Percentiles rank a stretch among this genome's conserved stretches.
Conservation (phyloP, 768 basidiomycete species). For the Tricholoma bakamatsutake region DNA sequence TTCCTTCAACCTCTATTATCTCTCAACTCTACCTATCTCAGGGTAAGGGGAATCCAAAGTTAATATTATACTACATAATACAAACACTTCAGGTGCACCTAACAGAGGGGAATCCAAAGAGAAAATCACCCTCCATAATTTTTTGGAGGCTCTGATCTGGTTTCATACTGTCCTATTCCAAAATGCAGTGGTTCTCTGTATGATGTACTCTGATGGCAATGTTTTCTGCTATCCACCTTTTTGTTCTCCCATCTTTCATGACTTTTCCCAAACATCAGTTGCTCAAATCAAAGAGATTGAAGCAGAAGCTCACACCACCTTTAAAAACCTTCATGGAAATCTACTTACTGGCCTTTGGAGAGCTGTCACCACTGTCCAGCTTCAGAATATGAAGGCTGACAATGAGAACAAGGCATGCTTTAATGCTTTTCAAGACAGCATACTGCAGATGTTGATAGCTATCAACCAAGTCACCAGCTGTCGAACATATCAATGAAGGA, state of each 20-base stretch:
- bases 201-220: constrained; percentile 19
- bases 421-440: background rate
- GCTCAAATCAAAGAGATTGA: background rate
- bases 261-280: background rate
- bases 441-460: background rate
- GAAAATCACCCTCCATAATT: constrained; percentile 17
- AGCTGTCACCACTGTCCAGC: background rate
- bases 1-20: no score
- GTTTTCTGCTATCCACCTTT: no score
- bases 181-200: constrained; percentile 27
- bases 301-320: background rate
- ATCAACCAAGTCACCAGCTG: background rate
- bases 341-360: background rate
- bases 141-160: constrained; percentile 19
- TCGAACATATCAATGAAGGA: background rate
- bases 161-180: constrained; percentile 26
- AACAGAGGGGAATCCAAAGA: no score
- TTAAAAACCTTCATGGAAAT: background rate
- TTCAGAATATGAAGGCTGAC: background rate
- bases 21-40: no score
- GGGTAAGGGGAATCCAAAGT: no score
- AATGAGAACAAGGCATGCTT: background rate
- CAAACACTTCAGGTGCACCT: no score
- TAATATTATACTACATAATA: no score
- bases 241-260: background rate